Evolutionary conservation across 371 early-diverging fungal species (phyloP), one percentile per base, ranked within the genome.

Genomic region (Actinomucor elegans): DNA sequence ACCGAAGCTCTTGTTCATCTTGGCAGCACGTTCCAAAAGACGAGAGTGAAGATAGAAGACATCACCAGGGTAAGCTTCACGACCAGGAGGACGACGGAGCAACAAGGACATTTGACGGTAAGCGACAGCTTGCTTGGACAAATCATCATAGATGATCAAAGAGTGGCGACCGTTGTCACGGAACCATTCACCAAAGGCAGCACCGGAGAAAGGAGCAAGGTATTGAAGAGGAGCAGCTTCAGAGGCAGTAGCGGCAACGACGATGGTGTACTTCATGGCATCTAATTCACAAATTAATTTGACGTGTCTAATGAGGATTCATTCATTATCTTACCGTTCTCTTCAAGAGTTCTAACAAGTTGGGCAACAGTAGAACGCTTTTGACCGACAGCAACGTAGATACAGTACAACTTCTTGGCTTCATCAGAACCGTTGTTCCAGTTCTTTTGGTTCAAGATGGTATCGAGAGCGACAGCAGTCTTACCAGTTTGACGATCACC

Each of bases 401-500:
- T 90, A 83, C 96, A 96, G 88, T 94, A 96, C 64, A 96, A 82
- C 64, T 68, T 68, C 69, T 68, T 68, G 69, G 69, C 44, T 51
- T 68, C 69, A 68, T 68, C 69, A 57, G 61, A 55, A 48, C 69
- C 69, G 56, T 60, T 64, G 85, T 94, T 95, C 94, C 95, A 94
- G 77, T 85, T 84, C 90, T 93, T 94, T 82, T 96, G 95, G 91
- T 96, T 96, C 59, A 96, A 77, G 66, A 96, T 96, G 76, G 95
- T 92, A 78, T 95, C 97, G 55, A 96, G 83, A 40, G 94, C 94
- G 64, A 96, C 94, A 61, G 96, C 88, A 62, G 96, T 94, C 87
- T 96, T 96, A 67, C 97, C 97, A 60, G 95, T 94, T 79, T 96
- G 97, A 87, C 95, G 93, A 83, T 96, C 97, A 78, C 97, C 97